Conservation (phyloP, 1,139 yeast genomes). For the Pichia sp. region DNA sequence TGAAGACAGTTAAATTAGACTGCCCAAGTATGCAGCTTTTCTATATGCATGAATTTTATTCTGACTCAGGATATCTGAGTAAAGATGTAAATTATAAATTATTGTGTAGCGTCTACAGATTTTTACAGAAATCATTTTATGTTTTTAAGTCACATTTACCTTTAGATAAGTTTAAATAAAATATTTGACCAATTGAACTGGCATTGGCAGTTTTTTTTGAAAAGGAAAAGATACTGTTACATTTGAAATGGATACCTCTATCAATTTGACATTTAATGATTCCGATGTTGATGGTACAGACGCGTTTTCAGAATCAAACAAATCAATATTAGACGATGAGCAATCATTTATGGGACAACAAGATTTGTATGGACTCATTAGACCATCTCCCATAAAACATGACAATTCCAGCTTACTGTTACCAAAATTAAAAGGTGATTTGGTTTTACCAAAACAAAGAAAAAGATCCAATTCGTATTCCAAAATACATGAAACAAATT, state of each 20-base stretch:
- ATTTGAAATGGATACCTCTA: not conserved
- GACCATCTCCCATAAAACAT: conserved; percentile 23
- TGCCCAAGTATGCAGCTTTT: too few relatives aligned
- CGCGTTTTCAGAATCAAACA: not conserved
- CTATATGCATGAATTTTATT: too few relatives aligned
- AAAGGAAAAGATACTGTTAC: too few relatives aligned
- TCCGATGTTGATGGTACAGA: conserved; percentile 1
- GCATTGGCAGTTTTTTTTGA: too few relatives aligned
- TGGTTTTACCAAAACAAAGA: conserved; percentile 23
- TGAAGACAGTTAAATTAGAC: too few relatives aligned
- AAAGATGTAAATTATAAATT: too few relatives aligned
- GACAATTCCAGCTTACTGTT: conserved; percentile 11
- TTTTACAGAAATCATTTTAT: too few relatives aligned
- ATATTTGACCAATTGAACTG: not conserved
- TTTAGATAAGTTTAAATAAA: too few relatives aligned
- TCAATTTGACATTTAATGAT: not conserved
- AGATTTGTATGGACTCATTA: conserved; percentile 20
- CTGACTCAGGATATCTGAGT: too few relatives aligned
- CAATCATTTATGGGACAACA: conserved; percentile 16
- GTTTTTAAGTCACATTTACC: too few relatives aligned
- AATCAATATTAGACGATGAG: not conserved
- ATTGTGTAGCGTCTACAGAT: too few relatives aligned
- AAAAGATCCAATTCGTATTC: conserved; percentile 7
- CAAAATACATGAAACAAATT: not conserved
- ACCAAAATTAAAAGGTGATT: conserved; percentile 17